Percentiles rank a stretch among this genome's conserved stretches.
These are phyloP conservation scores for Leccinum rimulosum DNA, from an alignment of 768 basidiomycete genomes.

Conservation along the genomic window DNA sequence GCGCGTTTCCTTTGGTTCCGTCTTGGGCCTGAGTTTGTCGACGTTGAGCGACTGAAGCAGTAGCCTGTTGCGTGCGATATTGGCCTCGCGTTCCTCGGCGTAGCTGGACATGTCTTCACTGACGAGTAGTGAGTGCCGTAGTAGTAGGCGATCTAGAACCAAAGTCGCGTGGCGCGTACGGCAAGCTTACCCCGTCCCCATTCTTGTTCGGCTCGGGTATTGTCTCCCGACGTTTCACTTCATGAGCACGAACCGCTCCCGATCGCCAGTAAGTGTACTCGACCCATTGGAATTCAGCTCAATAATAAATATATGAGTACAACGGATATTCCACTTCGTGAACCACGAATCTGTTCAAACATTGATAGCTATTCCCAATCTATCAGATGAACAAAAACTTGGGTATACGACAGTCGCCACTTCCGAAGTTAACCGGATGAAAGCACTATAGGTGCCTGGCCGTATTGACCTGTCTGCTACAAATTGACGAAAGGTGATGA, in stretches of 20 bases:
- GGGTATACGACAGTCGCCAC: constrained; percentile 19
- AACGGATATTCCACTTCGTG: background rate
- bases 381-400: constrained; percentile 9
- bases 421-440: background rate
- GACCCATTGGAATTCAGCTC: background rate
- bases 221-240: background rate
- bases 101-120: constrained; percentile 24
- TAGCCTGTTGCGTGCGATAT: constrained; percentile 43
- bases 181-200: background rate
- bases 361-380: background rate
- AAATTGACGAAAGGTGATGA: constrained; percentile 7
- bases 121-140: background rate
- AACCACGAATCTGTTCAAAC: background rate
- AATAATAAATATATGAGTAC: background rate
- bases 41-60: constrained; percentile 45
- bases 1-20: constrained; percentile 45
- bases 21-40: constrained; percentile 35
- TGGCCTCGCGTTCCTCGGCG: constrained; percentile 33
- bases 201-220: background rate
- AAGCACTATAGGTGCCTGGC: constrained; percentile 10
- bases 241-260: no score
- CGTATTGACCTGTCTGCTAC: constrained; percentile 11
- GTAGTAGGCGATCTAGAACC: background rate
- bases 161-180: background rate
- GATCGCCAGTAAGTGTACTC: background rate